Percentiles rank a stretch among this genome's conserved stretches.
Evolutionary conservation across 2,329 filamentous ascomycete genomes (phyloP).

Genomic region (Venturia nashicola): DNA sequence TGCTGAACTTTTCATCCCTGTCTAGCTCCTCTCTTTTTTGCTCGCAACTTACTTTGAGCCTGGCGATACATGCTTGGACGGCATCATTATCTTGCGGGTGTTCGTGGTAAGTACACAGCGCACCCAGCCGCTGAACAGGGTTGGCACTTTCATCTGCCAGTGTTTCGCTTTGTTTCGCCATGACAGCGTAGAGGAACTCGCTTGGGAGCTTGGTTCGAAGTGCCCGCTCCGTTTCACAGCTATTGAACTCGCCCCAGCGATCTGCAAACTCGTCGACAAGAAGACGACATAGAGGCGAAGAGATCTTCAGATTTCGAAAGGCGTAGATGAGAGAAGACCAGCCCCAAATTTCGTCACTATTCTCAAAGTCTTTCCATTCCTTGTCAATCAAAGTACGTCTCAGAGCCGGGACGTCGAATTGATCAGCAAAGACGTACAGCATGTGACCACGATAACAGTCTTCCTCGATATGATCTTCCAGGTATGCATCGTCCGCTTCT

Average conservation of each 20-base stretch:
- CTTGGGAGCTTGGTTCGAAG: not conserved
- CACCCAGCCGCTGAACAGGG: too few species aligned
- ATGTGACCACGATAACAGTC: not conserved
- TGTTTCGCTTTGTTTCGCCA: not conserved
- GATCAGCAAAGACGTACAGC: slow-evolving; percentile 2
- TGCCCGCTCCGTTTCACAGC: not conserved
- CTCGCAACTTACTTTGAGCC: too few species aligned
- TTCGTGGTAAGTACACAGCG: not conserved
- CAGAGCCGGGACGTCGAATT: not conserved
- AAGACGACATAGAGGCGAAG: not conserved
- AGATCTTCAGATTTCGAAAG: not conserved
- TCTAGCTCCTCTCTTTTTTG: too few species aligned
- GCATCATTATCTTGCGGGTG: not conserved
- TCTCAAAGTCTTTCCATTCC: not conserved
- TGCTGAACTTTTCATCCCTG: too few species aligned
- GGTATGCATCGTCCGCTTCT: not conserved
- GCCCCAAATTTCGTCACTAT: not conserved
- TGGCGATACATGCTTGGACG: too few species aligned
- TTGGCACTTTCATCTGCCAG: not conserved
- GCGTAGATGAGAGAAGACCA: not conserved
- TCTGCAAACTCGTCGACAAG: not conserved
- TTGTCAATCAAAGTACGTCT: not conserved
- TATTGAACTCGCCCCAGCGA: not conserved
- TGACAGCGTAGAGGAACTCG: not conserved
- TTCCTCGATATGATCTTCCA: not conserved